Percentiles rank a stretch among this genome's conserved stretches.
Conservation (phyloP, 2,329 filamentous ascomycete species). For the Ambrosiella cleistominuta region DNA sequence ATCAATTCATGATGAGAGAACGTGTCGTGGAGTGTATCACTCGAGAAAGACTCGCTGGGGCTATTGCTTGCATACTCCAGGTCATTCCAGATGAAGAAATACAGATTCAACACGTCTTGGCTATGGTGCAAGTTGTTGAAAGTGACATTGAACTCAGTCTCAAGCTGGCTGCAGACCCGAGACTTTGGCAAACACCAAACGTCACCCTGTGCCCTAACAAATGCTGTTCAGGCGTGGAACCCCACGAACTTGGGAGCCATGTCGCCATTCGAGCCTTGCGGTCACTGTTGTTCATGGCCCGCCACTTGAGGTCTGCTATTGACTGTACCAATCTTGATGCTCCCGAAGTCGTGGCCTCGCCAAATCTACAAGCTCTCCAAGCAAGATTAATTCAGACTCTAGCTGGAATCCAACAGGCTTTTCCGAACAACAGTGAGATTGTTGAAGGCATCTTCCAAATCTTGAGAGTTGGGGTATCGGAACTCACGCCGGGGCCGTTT, state of each 20-base stretch:
- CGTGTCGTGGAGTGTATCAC: slow-evolving; percentile 27
- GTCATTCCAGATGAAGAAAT: slow-evolving; percentile 40
- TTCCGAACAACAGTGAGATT: slow-evolving; percentile 46
- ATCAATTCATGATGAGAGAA: slow-evolving; percentile 41
- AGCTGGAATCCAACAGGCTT: slow-evolving; percentile 29
- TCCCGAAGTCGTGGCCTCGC: slow-evolving; percentile 9
- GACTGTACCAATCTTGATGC: slow-evolving; percentile 29
- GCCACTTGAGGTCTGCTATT: slow-evolving; percentile 50
- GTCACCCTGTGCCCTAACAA: slow-evolving; percentile 8
- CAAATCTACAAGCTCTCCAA: slow-evolving; percentile 23
- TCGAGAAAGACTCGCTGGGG: slow-evolving; percentile 51
- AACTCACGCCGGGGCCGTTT: slow-evolving; percentile 57
- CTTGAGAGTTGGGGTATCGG: slow-evolving; percentile 57
- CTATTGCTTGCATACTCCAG: slow-evolving; percentile 52
- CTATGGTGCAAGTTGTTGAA: slow-evolving; percentile 13
- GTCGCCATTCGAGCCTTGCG: slow-evolving; percentile 40
- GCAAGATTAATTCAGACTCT: slow-evolving; percentile 30
- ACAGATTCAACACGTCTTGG: slow-evolving; percentile 27
- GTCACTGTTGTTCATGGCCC: slow-evolving; percentile 53
- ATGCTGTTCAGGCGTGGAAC: slow-evolving; percentile 13
- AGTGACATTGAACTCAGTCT: slow-evolving; percentile 15
- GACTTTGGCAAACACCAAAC: slow-evolving; percentile 5
- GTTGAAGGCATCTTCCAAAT: slow-evolving; percentile 56
- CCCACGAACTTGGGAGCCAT: slow-evolving; percentile 30
- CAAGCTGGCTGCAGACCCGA: background rate